Evolutionary conservation across 768 basidiomycete species (phyloP).

Genomic region (Aureoboletus auriporus): DNA sequence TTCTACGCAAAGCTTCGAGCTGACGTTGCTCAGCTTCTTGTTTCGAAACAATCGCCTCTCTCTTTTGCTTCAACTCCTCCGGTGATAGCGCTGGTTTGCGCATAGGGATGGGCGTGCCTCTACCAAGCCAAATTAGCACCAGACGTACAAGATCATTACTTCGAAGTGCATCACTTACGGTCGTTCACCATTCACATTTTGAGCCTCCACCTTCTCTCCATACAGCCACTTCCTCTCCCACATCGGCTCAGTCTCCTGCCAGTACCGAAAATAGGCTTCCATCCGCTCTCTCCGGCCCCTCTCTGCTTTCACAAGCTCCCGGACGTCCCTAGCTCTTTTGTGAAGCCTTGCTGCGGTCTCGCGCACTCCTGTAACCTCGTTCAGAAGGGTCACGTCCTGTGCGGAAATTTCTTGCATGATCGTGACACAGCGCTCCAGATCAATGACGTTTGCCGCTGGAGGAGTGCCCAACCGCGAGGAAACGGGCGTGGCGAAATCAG

Average conservation of each 20-base stretch:
- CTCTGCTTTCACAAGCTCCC: constrained; percentile 22
- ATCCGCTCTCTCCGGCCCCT: constrained; percentile 23
- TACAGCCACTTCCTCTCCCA: constrained; percentile 27
- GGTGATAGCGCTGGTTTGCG: constrained; percentile 1
- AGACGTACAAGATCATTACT: neutral
- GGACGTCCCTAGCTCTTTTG: constrained; percentile 19
- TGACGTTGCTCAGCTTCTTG: constrained; percentile 13
- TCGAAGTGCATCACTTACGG: constrained; percentile 3
- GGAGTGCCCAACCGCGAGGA: constrained; percentile 23
- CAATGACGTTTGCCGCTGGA: constrained; percentile 7
- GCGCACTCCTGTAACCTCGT: constrained; percentile 4
- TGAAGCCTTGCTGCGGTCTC: constrained; percentile 17
- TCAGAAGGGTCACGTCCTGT: constrained; percentile 15
- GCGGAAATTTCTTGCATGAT: constrained; percentile 25
- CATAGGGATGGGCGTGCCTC: too few relatives aligned
- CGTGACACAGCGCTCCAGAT: constrained; percentile 20
- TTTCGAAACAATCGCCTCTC: constrained; percentile 8
- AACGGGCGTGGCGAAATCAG: constrained; percentile 16
- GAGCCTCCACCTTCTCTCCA: constrained; percentile 6
- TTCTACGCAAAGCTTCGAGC: neutral
- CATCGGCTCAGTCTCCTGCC: constrained; percentile 19
- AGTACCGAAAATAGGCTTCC: constrained; percentile 25
- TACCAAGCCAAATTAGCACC: neutral
- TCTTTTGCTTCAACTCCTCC: constrained; percentile 3
- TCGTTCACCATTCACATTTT: neutral